Evolutionary conservation across 225 moss, liverwort and hornwort species (phyloP).

Genomic region (Asterella californica): DNA sequence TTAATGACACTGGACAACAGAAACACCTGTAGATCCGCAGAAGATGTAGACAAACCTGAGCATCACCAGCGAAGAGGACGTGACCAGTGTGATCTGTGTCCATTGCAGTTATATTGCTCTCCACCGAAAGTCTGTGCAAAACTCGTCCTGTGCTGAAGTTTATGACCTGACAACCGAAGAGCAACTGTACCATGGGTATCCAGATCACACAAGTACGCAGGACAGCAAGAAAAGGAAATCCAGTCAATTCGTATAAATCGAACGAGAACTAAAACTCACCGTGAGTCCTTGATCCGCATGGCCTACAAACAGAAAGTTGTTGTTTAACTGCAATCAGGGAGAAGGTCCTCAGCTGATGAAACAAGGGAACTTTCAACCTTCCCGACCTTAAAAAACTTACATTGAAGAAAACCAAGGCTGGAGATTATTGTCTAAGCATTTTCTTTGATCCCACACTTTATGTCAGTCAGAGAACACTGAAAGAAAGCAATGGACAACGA

Average conservation of each 20-base stretch:
- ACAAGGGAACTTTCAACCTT: background rate
- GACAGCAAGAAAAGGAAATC: background rate
- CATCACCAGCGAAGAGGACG: constrained; percentile 86
- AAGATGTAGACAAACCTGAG: constrained; percentile 40
- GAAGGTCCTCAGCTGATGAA: background rate
- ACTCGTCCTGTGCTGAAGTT: constrained; percentile 97
- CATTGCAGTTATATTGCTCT: constrained; percentile 83
- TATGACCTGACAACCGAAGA: constrained; percentile 38
- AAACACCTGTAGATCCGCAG: background rate
- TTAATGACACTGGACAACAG: constrained; percentile 42
- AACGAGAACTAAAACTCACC: constrained; percentile 30
- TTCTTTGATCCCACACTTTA: background rate
- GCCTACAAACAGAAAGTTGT: constrained; percentile 87
- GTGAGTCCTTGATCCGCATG: constrained; percentile 59
- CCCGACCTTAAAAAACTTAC: background rate
- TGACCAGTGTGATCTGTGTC: constrained; percentile 79
- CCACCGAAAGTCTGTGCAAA: constrained; percentile 77
- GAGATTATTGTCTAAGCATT: background rate
- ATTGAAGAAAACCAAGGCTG: background rate
- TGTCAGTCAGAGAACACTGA: background rate
- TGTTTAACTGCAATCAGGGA: constrained; percentile 53
- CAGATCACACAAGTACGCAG: background rate
- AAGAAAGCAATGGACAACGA: background rate
- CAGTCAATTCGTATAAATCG: background rate
- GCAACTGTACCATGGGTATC: background rate